Evolutionary conservation across 2,329 filamentous ascomycete genomes (phyloP), one percentile per base, ranked within the genome.

Genomic region (Aspergillus bombycis): DNA sequence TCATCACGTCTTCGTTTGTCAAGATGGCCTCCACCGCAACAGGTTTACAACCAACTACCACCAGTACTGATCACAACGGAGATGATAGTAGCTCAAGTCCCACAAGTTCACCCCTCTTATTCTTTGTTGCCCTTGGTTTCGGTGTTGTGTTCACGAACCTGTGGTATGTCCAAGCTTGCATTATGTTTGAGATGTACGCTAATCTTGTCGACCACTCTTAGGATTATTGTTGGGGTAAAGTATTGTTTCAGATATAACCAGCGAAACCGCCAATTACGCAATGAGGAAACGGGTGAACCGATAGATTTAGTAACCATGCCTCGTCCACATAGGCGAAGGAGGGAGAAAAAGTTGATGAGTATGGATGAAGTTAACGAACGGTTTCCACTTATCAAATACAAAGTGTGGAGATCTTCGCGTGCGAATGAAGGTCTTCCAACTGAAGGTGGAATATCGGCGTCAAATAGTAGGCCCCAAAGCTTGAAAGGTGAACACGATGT

Each of bases 221-320:
- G 95, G 95, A 99, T 99, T 73, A 99, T 99, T 72, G 95, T 99
- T 65, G 95, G 95, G 70, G 95, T 99, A 65, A 99, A 99, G 82
- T 99, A 99, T 79, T 99, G 95, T 81, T 99, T 99, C 80, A 88
- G 95, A 71, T 98, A 99, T 79, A 98, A 98, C 79, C 94, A 95
- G 70, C 90, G 95, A 63, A 96, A 96, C 75, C 90, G 95, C 58
- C 89, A 90, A 65, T 82, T 93, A 73, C 89, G 92, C 71, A 82
- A 86, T 80, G 82, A 91, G 68, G 91, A 93, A 71, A 91, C 94
- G 69, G 91, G 91, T 75, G 94, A 97, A 67, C 92, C 91, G 8
- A 96, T 99, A 73, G 93, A 93, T 66, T 83, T 99, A 68, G 87
- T 94, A 63, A 86, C 90, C 62, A 93, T 98, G 86, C 92, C 93